Conservation (phyloP, 768 basidiomycete genomes). For the Tylopilus sp. region DNA sequence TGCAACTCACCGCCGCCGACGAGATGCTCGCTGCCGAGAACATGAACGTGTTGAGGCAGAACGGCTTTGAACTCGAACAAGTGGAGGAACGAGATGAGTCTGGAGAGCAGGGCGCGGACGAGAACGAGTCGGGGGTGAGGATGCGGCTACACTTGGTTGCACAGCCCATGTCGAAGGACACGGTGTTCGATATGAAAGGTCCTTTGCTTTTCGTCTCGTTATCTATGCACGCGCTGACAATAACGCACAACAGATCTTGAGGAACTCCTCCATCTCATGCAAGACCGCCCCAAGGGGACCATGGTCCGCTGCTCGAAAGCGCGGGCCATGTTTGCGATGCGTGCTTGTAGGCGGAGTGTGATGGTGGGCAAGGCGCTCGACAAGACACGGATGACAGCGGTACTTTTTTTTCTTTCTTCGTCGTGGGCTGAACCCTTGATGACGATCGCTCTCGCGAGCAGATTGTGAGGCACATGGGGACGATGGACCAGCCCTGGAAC, state of each 20-base stretch:
- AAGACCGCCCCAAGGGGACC: conserved; percentile 69
- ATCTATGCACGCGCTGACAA: not conserved
- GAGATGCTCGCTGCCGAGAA: conserved; percentile 88
- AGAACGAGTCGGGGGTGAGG: not conserved
- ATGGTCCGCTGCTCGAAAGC: conserved; percentile 94
- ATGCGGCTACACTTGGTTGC: conserved; percentile 63
- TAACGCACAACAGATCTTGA: conserved; percentile 65
- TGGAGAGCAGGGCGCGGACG: conserved; percentile 1
- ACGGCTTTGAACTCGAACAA: conserved; percentile 83
- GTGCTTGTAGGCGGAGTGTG: conserved; percentile 93
- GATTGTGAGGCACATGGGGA: conserved; percentile 80
- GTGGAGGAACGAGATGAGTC: conserved; percentile 36
- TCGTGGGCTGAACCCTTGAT: not conserved
- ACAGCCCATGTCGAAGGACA: conserved; percentile 89
- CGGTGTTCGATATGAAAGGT: conserved; percentile 89
- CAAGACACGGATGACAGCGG: conserved; percentile 69
- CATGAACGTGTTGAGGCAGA: conserved; percentile 72
- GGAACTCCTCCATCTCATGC: conserved; percentile 85
- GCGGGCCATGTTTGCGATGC: conserved; percentile 92
- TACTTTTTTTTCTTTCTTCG: conserved; percentile 32
- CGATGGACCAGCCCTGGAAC: conserved; percentile 84
- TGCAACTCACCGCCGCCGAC: conserved; percentile 88
- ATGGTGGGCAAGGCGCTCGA: conserved; percentile 92
- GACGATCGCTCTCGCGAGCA: conserved; percentile 21
- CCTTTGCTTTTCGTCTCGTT: conserved; percentile 1